Evolutionary conservation across 2,329 filamentous ascomycete genomes (phyloP).

Genomic region (Colletotrichum graminicola): DNA sequence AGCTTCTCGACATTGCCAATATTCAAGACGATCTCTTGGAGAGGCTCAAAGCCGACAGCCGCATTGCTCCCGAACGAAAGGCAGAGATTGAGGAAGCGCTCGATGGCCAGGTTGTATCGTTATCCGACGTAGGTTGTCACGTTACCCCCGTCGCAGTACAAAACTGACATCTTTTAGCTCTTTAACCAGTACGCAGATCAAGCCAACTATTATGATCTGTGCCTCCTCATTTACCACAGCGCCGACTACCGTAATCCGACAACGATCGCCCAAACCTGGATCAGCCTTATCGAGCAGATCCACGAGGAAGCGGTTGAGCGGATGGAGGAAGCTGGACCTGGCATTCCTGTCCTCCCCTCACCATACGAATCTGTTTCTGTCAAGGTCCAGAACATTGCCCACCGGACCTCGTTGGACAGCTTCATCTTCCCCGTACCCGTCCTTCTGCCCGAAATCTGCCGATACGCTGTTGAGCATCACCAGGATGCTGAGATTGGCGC

Average conservation of each 20-base stretch:
- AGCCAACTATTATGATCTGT: slow-evolving; percentile 93
- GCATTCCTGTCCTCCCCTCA: slow-evolving; percentile 57
- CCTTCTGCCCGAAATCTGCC: slow-evolving; percentile 72
- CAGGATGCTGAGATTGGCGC: slow-evolving; percentile 70
- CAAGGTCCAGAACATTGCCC: slow-evolving; percentile 73
- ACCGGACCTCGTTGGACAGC: slow-evolving; percentile 74
- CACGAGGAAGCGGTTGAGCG: slow-evolving; percentile 68
- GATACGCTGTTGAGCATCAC: slow-evolving; percentile 69
- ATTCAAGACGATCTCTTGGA: slow-evolving; percentile 94
- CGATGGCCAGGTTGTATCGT: slow-evolving; percentile 80
- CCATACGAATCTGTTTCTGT: slow-evolving; percentile 79
- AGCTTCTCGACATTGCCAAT: slow-evolving; percentile 90
- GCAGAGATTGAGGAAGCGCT: slow-evolving; percentile 75
- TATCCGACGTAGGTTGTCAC: slow-evolving; percentile 76
- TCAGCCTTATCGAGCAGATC: slow-evolving; percentile 79
- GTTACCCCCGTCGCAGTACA: slow-evolving; percentile 2
- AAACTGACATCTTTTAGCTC: slow-evolving; percentile 66
- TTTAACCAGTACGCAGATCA: slow-evolving; percentile 93
- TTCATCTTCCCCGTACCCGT: slow-evolving; percentile 74
- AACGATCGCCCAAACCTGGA: slow-evolving; percentile 88
- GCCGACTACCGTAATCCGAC: slow-evolving; percentile 91
- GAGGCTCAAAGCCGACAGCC: slow-evolving; percentile 77
- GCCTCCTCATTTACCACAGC: slow-evolving; percentile 89
- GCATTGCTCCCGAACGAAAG: slow-evolving; percentile 74
- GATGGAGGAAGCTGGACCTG: slow-evolving; percentile 56